phyloP scores from a whole-genome alignment of 2,329 filamentous ascomycete genomes.

The Fusarium nelsonii region DNA sequence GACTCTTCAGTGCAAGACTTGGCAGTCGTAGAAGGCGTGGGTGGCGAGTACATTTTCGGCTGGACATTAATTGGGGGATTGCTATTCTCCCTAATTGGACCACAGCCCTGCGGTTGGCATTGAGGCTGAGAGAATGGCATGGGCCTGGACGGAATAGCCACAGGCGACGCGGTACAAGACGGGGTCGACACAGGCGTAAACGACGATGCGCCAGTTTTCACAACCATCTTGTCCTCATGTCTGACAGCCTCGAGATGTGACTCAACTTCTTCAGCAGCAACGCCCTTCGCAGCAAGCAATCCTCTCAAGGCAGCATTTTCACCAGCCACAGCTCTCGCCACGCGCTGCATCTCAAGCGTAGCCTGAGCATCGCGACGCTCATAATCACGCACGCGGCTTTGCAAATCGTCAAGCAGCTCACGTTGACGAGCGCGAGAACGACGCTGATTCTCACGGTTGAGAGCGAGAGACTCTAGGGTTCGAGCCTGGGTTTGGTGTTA shows the following conservation, averaged over 20 bases:
- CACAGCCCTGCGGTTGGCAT: not conserved
- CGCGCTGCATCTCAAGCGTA: constrained; percentile 61
- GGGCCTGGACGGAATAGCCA: constrained; percentile 8
- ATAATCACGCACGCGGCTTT: constrained; percentile 56
- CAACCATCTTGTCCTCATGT: not conserved
- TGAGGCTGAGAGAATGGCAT: not conserved
- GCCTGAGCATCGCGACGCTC: constrained; percentile 59
- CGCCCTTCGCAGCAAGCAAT: constrained; percentile 40
- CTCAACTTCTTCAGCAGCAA: constrained; percentile 38
- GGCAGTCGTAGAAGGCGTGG: not conserved
- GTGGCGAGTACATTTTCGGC: constrained; percentile 1
- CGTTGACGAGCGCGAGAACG: constrained; percentile 59
- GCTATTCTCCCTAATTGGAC: not conserved
- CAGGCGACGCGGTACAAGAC: constrained; percentile 23
- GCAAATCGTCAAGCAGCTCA: constrained; percentile 59
- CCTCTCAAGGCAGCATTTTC: constrained; percentile 58
- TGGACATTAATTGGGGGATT: not conserved
- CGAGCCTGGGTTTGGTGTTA: constrained; percentile 29
- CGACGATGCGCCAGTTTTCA: not conserved
- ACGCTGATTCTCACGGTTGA: constrained; percentile 60
- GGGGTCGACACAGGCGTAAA: constrained; percentile 23
- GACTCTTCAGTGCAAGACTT: constrained; percentile 3
- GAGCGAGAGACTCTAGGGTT: constrained; percentile 47
- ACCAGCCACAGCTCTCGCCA: constrained; percentile 57
- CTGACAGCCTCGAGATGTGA: constrained; percentile 33